Conservation (phyloP, 2,329 filamentous ascomycete genomes). For the Thyridium curvatum region DNA sequence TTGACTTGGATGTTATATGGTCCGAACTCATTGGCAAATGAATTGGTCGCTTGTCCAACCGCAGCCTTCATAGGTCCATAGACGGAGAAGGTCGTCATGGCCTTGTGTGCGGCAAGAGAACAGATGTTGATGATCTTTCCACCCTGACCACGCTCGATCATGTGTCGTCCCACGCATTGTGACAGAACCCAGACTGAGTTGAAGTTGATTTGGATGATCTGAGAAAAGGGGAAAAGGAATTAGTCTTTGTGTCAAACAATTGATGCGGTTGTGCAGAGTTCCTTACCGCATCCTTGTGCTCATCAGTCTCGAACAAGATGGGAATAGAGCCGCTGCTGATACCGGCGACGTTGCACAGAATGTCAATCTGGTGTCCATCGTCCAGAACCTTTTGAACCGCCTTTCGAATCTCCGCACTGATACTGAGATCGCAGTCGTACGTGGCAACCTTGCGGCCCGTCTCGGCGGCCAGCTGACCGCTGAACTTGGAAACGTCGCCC, state of each 20-base stretch:
- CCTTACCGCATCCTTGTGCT: slow-evolving; percentile 7
- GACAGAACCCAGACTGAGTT: slow-evolving; percentile 9
- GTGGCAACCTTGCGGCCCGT: slow-evolving; percentile 2
- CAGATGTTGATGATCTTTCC: slow-evolving; percentile 14
- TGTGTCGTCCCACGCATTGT: slow-evolving; percentile 7
- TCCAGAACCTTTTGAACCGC: slow-evolving; percentile 4
- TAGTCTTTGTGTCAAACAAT: too few relatives aligned
- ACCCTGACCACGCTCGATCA: slow-evolving; percentile 6
- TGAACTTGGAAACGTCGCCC: slow-evolving; percentile 7
- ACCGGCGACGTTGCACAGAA: slow-evolving; percentile 11
- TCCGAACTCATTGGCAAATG: slow-evolving; percentile 10
- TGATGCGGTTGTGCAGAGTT: neutral
- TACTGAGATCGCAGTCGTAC: slow-evolving; percentile 7
- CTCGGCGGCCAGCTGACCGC: slow-evolving; percentile 1
- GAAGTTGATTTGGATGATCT: slow-evolving; percentile 8
- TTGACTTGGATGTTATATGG: slow-evolving; percentile 11
- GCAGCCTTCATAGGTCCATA: slow-evolving; percentile 12
- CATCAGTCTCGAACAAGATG: slow-evolving; percentile 9
- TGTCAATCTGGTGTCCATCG: slow-evolving; percentile 8
- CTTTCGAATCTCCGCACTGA: neutral
- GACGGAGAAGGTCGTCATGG: slow-evolving; percentile 9
- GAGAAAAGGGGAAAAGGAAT: too few relatives aligned
- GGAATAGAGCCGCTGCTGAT: slow-evolving; percentile 10
- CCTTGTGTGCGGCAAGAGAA: slow-evolving; percentile 9
- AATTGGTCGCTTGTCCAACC: slow-evolving; percentile 10